phyloP scores from a whole-genome alignment of 306 rosid genomes.

The Glycine tomentella region DNA sequence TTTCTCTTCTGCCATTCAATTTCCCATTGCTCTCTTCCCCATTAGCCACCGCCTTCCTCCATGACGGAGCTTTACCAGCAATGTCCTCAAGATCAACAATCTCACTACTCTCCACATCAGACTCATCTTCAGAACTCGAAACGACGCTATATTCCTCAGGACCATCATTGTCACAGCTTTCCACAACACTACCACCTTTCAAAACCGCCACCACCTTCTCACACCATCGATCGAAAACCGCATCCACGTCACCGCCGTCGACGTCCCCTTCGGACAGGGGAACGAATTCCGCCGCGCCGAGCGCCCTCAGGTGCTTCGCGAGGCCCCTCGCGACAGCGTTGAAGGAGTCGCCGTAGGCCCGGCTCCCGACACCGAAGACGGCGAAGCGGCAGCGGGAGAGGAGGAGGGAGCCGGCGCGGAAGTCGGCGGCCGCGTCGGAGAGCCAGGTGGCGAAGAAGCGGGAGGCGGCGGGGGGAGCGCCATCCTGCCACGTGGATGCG shows the following conservation, averaged over 20 bases:
- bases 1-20: constrained; percentile 69
- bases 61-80: constrained; percentile 90
- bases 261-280: constrained; percentile 79
- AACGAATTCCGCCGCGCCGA: constrained; percentile 81
- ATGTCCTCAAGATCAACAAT: constrained; percentile 96
- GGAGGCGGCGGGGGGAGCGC: constrained; percentile 65
- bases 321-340: constrained; percentile 75
- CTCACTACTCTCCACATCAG: constrained; percentile 57
- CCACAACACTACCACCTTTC: constrained; percentile 58
- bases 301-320: constrained; percentile 62
- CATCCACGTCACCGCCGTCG: constrained; percentile 71
- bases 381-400: constrained; percentile 69
- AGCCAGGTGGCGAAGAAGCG: constrained; percentile 85
- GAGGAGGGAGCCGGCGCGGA: constrained; percentile 81
- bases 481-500: constrained; percentile 95
- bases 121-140: constrained; percentile 64
- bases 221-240: constrained; percentile 76
- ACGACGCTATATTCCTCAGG: constrained; percentile 52
- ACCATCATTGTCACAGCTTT: constrained; percentile 46
- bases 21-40: constrained; percentile 67
- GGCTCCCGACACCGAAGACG: constrained; percentile 89
- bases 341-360: constrained; percentile 71
- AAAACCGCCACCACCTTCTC: constrained; percentile 57
- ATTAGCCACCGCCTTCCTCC: constrained; percentile 57
- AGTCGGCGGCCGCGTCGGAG: constrained; percentile 80